Conservation (phyloP, 1,284 basidiomycete genomes). For the Anthracocystis setariae region DNA sequence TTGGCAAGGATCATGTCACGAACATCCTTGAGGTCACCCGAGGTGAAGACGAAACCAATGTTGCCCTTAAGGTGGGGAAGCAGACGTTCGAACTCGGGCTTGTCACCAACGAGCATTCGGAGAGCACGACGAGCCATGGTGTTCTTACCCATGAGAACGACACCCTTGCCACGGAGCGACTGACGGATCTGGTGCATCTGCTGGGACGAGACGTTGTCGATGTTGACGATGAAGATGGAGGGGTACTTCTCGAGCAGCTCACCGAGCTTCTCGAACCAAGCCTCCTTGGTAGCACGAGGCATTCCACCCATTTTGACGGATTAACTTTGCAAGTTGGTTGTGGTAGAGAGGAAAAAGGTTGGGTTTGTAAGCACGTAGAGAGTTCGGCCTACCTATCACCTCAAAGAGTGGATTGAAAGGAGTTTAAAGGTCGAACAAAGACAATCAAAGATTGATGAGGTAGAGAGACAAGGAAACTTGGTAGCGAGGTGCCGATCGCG, state of each 20-base stretch:
- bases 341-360: conserved; percentile 6
- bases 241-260: conserved; percentile 89
- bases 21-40: conserved; percentile 89
- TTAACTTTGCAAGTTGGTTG: conserved; percentile 8
- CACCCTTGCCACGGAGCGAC: conserved; percentile 90
- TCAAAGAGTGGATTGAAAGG: conserved; percentile 61
- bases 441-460: conserved; percentile 20
- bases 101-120: conserved; percentile 86
- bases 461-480: background rate
- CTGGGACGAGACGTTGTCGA: conserved; percentile 99
- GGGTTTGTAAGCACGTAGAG: conserved; percentile 6
- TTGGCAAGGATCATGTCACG: conserved; percentile 91
- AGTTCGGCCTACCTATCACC: conserved; percentile 63
- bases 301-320: conserved; percentile 80
- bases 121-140: conserved; percentile 99
- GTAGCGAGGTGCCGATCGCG: conserved; percentile 3
- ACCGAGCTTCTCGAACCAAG: conserved; percentile 94
- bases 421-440: conserved; percentile 51
- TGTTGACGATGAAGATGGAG: conserved; percentile 98
- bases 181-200: conserved; percentile 99
- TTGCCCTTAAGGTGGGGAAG: conserved; percentile 95
- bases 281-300: conserved; percentile 86
- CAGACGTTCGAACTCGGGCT: conserved; percentile 94
- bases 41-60: conserved; percentile 99
- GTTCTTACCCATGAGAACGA: conserved; percentile 99